These are phyloP conservation scores for Calycina herbarum DNA, from an alignment of 2,329 filamentous ascomycete genomes.

Conservation along the genomic window DNA sequence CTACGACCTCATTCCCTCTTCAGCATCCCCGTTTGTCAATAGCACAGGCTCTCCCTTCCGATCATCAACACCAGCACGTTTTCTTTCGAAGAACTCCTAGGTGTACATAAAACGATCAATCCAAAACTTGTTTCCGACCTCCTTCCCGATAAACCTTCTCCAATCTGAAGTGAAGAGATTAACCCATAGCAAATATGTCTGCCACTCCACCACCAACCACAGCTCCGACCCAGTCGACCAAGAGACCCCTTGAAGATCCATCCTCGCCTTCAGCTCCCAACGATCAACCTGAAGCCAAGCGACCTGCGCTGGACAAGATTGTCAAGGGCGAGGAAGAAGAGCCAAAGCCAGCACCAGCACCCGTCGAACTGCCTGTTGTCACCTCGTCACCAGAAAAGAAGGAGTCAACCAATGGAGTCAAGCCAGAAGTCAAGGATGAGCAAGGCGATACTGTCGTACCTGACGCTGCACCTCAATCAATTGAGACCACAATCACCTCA, in stretches of 20 bases:
- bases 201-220: conserved; percentile 58
- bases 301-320: conserved; percentile 91
- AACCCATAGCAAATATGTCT: conserved; percentile 63
- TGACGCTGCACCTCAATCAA: conserved; percentile 56
- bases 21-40: conserved; percentile 35
- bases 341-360: conserved; percentile 42
- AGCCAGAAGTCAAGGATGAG: conserved; percentile 53
- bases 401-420: conserved; percentile 46
- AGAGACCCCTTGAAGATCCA: conserved; percentile 95
- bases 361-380: conserved; percentile 46
- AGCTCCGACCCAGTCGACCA: conserved; percentile 68
- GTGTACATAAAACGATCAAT: conserved; percentile 75
- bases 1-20: conserved; percentile 37
- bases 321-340: conserved; percentile 62
- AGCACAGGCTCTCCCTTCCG: conserved; percentile 39
- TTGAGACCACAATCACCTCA: conserved; percentile 47
- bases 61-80: conserved; percentile 77
- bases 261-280: conserved; percentile 89
- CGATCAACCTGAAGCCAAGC: conserved; percentile 96
- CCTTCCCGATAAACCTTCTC: conserved; percentile 43
- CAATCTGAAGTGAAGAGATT: conserved; percentile 41
- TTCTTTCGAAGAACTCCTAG: conserved; percentile 81
- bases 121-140: conserved; percentile 52
- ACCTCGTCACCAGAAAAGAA: conserved; percentile 43
- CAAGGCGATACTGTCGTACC: conserved; percentile 70